Evolutionary conservation across 805 yeast genomes (phyloP), one percentile per base, ranked within the genome.

Genomic region (Sugiyamaella marilandica): DNA sequence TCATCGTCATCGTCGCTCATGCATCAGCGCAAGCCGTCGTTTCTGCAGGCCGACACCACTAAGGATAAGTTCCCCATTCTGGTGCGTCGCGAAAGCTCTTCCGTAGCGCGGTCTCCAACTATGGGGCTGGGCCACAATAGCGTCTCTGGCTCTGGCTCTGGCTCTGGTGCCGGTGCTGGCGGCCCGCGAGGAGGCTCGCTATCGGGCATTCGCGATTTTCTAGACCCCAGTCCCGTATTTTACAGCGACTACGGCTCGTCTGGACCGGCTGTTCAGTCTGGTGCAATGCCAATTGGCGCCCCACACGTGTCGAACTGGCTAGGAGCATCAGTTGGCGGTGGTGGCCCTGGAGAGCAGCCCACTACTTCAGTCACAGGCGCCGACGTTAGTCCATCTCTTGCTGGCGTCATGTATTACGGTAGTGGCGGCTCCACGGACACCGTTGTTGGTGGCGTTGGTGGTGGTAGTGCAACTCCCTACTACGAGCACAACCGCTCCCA

Each of bases 61-160:
- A 65, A 65, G 14, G 69, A 66, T 51, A 60, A 66, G 53, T 66
- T 66, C 47, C 70, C 70, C 18, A 65, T 66, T 29, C 57, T 66
- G 16, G 62, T 66, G 33, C 62, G 70, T 9, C 61, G 70, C 11
- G 66, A 62, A 45, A 57, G 63, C 26, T 55, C 43, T 29, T 50
- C 48, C 26, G 24, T 47, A 44, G 47, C 41, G 11, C 32, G 32
- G 33, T 32, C 47, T 10, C 34, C 47, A 3, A 26, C 47, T 11
- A 19, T 14, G 24, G 14, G 24, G 7, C 8, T 34, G 18, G 18
- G 18, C 18, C 43, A 39, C 19, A 39, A 39, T 39, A 24, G 43
- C 43, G 43, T 21, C 11, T 13, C 43, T n/a, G 19, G 43, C 21
- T 14, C 41, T 36, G 9, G 41, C 9, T n/a, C n/a, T n/a, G n/a